Conservation (phyloP, 2,329 filamentous ascomycete species). For the Penicillium sp. region DNA sequence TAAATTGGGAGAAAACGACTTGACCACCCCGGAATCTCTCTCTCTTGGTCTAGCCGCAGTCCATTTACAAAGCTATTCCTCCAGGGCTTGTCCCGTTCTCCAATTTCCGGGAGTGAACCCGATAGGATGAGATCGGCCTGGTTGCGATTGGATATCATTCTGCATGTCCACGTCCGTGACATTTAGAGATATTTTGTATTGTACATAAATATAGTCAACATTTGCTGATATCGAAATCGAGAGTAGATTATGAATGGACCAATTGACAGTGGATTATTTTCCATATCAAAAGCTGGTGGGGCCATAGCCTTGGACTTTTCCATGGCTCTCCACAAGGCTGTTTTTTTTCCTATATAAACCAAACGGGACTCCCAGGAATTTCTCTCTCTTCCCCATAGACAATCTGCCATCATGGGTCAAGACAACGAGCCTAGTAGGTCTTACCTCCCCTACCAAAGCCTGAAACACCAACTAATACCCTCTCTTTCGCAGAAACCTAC, state of each 20-base stretch:
- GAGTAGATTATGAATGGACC: slow-evolving; percentile 7
- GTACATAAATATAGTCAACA: background rate
- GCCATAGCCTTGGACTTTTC: background rate
- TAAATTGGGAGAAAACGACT: slow-evolving; percentile 7
- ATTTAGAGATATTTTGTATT: background rate
- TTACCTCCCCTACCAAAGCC: background rate
- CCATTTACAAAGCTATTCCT: slow-evolving; percentile 15
- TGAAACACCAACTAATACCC: background rate
- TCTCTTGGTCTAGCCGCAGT: slow-evolving; percentile 2
- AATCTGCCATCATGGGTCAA: slow-evolving; percentile 35
- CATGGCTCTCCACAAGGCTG: background rate
- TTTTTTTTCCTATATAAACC: slow-evolving; percentile 1
- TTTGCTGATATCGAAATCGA: slow-evolving; percentile 15
- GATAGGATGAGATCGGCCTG: background rate
- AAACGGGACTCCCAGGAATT: background rate
- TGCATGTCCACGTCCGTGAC: background rate
- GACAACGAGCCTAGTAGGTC: slow-evolving; percentile 37
- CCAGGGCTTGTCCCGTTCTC: background rate
- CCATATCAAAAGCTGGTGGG: slow-evolving; percentile 5
- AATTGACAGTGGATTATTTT: background rate
- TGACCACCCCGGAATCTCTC: background rate
- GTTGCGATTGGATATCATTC: background rate
- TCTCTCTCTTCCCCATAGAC: background rate
- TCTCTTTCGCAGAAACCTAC: slow-evolving; percentile 36
- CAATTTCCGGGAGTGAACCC: background rate